Percentiles rank a stretch among this genome's conserved stretches.
phyloP scores from a whole-genome alignment of 352 stramenopile genomes.

The Blastocystis sp. region DNA sequence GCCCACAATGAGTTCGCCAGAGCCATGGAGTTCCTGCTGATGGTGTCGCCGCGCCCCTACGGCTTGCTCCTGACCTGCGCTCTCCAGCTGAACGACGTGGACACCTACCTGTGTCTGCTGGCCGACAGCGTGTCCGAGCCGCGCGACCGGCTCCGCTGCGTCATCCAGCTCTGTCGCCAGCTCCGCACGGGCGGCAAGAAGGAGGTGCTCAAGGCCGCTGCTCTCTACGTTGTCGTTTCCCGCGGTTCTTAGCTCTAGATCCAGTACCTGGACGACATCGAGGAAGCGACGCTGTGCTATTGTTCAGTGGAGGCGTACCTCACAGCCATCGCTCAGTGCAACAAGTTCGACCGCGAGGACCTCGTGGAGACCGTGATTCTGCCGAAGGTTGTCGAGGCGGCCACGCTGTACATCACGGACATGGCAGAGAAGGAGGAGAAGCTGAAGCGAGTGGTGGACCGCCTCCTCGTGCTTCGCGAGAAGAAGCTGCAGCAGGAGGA shows the following conservation, averaged over 20 bases:
- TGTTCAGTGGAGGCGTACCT: conserved; percentile 11
- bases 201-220: not conserved
- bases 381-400: not conserved
- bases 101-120: not conserved
- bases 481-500: conserved; percentile 1
- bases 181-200: not conserved
- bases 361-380: conserved; percentile 38
- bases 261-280: conserved; percentile 50
- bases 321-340: not conserved
- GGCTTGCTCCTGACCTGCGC: not conserved
- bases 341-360: not conserved
- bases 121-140: not conserved
- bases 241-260: not conserved
- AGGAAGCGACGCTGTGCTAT: conserved; percentile 8
- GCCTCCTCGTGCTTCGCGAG: not conserved
- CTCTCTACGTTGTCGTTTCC: not conserved
- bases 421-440: conserved; percentile 49
- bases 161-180: not conserved
- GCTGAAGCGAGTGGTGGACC: conserved; percentile 31
- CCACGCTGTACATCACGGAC: not conserved
- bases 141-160: not conserved
- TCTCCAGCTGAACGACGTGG: not conserved
- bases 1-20: not conserved
- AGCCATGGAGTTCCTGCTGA: not conserved
- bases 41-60: not conserved